These are phyloP conservation scores for Crucibulum parvulum DNA, from an alignment of 1,284 basidiomycete species.

Conservation along the genomic window DNA sequence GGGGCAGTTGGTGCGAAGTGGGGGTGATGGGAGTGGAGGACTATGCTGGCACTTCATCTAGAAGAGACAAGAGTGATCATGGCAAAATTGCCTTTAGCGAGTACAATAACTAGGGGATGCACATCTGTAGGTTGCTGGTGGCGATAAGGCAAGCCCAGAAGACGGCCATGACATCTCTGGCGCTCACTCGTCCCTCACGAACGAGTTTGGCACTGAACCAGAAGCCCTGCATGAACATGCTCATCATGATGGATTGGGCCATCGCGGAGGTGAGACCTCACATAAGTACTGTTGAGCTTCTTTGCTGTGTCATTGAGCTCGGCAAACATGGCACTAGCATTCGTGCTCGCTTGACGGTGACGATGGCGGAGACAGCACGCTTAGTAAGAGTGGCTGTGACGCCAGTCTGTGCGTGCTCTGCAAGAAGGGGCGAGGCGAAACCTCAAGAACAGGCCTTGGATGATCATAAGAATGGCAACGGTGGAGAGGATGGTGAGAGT, in stretches of 20 bases:
- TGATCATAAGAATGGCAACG: background rate
- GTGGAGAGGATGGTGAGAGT: background rate
- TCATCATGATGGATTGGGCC: background rate
- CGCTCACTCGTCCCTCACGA: slow-evolving; percentile 53
- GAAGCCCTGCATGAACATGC: background rate
- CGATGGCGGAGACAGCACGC: slow-evolving; percentile 79
- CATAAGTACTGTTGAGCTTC: background rate
- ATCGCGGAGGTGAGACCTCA: background rate
- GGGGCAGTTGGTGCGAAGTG: slow-evolving; percentile 10
- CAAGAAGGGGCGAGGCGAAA: slow-evolving; percentile 71
- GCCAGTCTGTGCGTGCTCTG: slow-evolving; percentile 71
- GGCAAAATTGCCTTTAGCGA: slow-evolving; percentile 66
- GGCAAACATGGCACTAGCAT: slow-evolving; percentile 55
- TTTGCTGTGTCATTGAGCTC: slow-evolving; percentile 56
- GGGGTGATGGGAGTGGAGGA: slow-evolving; percentile 15
- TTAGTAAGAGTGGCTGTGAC: slow-evolving; percentile 83
- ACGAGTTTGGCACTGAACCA: slow-evolving; percentile 50
- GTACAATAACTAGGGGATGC: slow-evolving; percentile 81
- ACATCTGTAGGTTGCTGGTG: slow-evolving; percentile 64
- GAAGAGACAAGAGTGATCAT: background rate
- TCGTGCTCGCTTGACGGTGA: slow-evolving; percentile 90
- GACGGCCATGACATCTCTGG: slow-evolving; percentile 73
- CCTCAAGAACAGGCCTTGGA: slow-evolving; percentile 14
- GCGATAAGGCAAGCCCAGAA: slow-evolving; percentile 82
- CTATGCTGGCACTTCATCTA: slow-evolving; percentile 1